phyloP scores from a whole-genome alignment of 257 asterid genomes.

The Solanum paucissectum region DNA sequence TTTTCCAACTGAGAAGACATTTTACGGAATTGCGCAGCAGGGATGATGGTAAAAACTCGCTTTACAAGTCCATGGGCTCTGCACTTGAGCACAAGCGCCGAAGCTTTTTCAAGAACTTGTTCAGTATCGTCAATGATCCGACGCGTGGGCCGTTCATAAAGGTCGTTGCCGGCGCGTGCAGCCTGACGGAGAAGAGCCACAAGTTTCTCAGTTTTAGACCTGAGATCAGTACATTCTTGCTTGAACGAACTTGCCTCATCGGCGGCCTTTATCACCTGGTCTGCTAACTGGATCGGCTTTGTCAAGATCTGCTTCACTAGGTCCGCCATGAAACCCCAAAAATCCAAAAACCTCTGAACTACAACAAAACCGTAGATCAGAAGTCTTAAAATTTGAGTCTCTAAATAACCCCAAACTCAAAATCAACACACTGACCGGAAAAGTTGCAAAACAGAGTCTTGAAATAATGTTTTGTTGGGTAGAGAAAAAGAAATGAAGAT shows the following conservation, averaged over 20 bases:
- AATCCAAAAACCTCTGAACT: neutral
- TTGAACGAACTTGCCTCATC: conserved; percentile 54
- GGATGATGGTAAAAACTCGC: conserved; percentile 65
- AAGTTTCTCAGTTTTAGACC: conserved; percentile 58
- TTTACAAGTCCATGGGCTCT: conserved; percentile 51
- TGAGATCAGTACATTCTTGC: conserved; percentile 56
- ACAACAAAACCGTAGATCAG: neutral
- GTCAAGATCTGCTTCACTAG: conserved; percentile 59
- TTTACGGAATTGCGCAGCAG: conserved; percentile 66
- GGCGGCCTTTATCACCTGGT: conserved; percentile 49
- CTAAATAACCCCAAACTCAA: neutral
- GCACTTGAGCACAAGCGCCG: conserved; percentile 47
- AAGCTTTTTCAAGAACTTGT: conserved; percentile 48
- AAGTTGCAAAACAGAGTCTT: neutral
- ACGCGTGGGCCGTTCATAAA: conserved; percentile 66
- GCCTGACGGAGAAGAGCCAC: conserved; percentile 62
- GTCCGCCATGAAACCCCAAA: conserved; percentile 36
- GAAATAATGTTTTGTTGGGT: neutral
- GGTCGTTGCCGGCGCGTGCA: conserved; percentile 67
- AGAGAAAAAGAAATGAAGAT: neutral
- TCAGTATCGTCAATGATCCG: conserved; percentile 69
- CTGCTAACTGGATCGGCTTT: conserved; percentile 56
- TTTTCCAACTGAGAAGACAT: conserved; percentile 49
- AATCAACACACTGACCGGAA: neutral
- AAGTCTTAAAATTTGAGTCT: neutral